Evolutionary conservation across 441 rosid genomes (phyloP), one percentile per base, ranked within the genome.

Genomic region (Pelargonium fulgidum): DNA sequence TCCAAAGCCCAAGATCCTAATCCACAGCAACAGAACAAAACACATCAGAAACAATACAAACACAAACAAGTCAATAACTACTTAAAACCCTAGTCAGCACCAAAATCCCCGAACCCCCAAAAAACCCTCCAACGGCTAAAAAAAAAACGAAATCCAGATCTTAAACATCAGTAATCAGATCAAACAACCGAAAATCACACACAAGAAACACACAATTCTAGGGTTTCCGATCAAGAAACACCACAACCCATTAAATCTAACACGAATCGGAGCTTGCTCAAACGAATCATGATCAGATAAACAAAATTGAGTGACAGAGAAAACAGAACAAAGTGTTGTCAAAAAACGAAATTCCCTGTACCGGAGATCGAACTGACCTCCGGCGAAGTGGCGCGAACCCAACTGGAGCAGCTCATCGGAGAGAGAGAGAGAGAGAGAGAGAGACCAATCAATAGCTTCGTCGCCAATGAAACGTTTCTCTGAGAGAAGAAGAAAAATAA

Each of bases 341-440:
- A 26, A 41, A 12, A 68, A 50, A 4, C 8, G 1, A 14, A 12
- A 44, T 12, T 33, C 68, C 63, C 0, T 59, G 68, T 50, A 39
- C 19, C 54, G 22, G 52, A 72, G 72, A 72, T 62, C n/a, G 70
- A 73, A 74, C 80, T 67, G 65, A 86, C 95, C 89, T 79, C 81
- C 66, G 74, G 82, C 62, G 78, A 79, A 82, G 74, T 83, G 85
- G 89, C 81, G 85, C 83, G 93, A 87, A 86, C 87, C 74, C 74
- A 73, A 82, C 76, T 71, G 59, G 52, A 52, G 58, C 58, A 81
- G 78, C 82, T 82, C 87, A 81, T 81, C 82, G 77, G n/a, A n/a
- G n/a, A n/a, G n/a, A n/a, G n/a, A n/a, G n/a, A n/a, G n/a, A n/a
- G n/a, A n/a, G 68, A 76, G 22, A 61, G 52, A 71, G 24, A 74